These are phyloP conservation scores for Fusarium verrucosum DNA, from an alignment of 2,329 filamentous ascomycete species.

Conservation along the genomic window DNA sequence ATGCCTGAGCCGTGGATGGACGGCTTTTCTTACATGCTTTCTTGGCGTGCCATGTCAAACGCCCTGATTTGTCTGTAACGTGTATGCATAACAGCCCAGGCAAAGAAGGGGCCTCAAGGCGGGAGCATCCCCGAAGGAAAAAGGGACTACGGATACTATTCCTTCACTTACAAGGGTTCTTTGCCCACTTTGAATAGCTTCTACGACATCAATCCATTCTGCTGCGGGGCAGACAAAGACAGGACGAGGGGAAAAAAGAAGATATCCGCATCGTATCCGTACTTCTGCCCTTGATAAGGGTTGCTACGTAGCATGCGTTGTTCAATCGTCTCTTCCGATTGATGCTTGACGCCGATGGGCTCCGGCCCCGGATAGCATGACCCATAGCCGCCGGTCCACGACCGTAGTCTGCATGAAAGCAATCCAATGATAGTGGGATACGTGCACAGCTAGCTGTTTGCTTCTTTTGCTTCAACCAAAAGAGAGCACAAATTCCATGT, in stretches of 20 bases:
- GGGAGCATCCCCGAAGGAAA: constrained; percentile 15
- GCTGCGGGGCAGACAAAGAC: constrained; percentile 13
- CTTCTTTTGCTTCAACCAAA: constrained; percentile 9
- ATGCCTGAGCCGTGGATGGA: constrained; percentile 32
- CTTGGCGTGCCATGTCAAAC: constrained; percentile 9
- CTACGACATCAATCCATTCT: constrained; percentile 10
- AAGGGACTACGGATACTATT: constrained; percentile 7
- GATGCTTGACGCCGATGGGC: not conserved
- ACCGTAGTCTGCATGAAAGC: constrained; percentile 10
- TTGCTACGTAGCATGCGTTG: constrained; percentile 21
- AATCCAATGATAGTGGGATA: constrained; percentile 18
- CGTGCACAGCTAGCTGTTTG: not conserved
- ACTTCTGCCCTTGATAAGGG: constrained; percentile 9
- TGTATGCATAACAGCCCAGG: constrained; percentile 10
- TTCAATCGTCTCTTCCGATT: not conserved
- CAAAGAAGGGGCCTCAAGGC: constrained; percentile 29
- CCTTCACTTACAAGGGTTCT: constrained; percentile 14
- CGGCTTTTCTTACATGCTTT: constrained; percentile 29
- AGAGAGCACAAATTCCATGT: constrained; percentile 3
- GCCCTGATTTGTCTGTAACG: constrained; percentile 24
- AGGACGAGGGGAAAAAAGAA: not conserved
- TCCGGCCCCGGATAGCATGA: not conserved
- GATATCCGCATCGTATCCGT: too few species aligned
- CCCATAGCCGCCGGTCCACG: constrained; percentile 10
- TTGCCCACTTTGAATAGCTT: constrained; percentile 13